phyloP scores from a whole-genome alignment of 2,329 filamentous ascomycete species.

The Ophiostoma pallidulum region DNA sequence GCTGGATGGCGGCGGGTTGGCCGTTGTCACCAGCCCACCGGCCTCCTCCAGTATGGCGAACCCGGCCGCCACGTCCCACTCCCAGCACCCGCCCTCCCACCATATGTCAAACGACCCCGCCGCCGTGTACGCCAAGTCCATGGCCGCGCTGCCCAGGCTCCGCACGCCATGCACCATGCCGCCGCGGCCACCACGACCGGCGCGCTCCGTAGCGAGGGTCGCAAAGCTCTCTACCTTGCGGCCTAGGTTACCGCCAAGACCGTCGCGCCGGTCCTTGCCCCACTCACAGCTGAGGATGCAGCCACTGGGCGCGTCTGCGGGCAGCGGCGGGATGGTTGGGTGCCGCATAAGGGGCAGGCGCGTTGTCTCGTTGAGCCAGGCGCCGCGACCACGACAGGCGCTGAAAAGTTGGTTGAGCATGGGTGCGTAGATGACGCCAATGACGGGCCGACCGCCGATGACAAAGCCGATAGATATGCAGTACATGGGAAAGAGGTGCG shows the following conservation, averaged over 20 bases:
- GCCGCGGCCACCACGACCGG: constrained; percentile 53
- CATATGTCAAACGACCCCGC: constrained; percentile 71
- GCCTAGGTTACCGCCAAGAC: constrained; percentile 55
- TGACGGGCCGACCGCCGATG: constrained; percentile 46
- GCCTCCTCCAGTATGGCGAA: constrained; percentile 65
- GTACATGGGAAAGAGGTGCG: constrained; percentile 72
- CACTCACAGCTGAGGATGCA: constrained; percentile 70
- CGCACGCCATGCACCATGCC: constrained; percentile 73
- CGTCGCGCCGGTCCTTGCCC: constrained; percentile 66
- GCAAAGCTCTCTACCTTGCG: constrained; percentile 66
- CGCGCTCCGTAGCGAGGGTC: constrained; percentile 61
- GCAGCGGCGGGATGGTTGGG: constrained; percentile 51
- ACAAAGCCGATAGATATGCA: constrained; percentile 68
- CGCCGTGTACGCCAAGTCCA: constrained; percentile 66
- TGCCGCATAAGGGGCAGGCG: constrained; percentile 53
- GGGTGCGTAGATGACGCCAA: constrained; percentile 65
- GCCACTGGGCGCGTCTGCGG: constrained; percentile 52
- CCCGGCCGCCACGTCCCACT: constrained; percentile 73
- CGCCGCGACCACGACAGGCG: constrained; percentile 54
- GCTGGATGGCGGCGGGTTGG: constrained; percentile 65
- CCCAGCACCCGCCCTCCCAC: constrained; percentile 78
- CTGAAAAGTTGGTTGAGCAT: constrained; percentile 62
- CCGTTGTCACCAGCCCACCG: constrained; percentile 63
- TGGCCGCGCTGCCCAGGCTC: constrained; percentile 61
- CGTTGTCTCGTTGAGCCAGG: constrained; percentile 58